A percentile compares a stretch with the other conserved stretches of the same genome.
Evolutionary conservation across 345 rosid genomes (phyloP).

Genomic region (Eucalyptus tenuipes): DNA sequence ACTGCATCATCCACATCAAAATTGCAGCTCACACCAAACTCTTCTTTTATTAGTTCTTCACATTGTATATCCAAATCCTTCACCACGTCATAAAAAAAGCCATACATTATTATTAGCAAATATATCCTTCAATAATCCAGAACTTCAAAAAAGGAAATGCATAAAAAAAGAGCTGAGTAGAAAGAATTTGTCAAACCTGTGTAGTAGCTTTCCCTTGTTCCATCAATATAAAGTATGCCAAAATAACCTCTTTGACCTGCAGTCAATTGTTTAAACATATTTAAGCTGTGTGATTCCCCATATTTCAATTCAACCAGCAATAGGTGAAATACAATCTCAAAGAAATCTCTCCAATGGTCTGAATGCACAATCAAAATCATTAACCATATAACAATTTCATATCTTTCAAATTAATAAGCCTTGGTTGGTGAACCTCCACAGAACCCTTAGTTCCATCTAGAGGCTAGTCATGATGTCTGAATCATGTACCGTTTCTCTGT

Average conservation of each 20-base stretch:
- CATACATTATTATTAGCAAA: background rate
- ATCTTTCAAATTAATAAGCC: background rate
- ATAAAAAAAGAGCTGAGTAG: background rate
- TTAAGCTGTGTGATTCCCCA: background rate
- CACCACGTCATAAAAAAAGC: background rate
- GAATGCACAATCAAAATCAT: background rate
- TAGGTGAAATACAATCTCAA: background rate
- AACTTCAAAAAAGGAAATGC: background rate
- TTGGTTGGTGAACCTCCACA: background rate
- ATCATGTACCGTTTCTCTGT: background rate
- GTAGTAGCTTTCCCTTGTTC: conserved; percentile 92
- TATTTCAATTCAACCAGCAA: background rate
- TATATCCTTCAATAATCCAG: background rate
- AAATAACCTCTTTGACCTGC: conserved; percentile 94
- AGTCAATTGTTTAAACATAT: background rate
- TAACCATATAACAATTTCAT: background rate
- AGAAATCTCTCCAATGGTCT: background rate
- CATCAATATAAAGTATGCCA: conserved; percentile 84
- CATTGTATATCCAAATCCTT: conserved; percentile 80
- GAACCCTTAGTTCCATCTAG: background rate
- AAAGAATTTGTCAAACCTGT: conserved; percentile 28
- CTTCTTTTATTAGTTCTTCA: conserved; percentile 76
- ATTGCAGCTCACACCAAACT: conserved; percentile 72
- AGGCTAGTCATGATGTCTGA: background rate
- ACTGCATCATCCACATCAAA: conserved; percentile 96